Base-by-base conservation (phyloP, 768 basidiomycete genomes). In the Trametes coccinea region DNA sequence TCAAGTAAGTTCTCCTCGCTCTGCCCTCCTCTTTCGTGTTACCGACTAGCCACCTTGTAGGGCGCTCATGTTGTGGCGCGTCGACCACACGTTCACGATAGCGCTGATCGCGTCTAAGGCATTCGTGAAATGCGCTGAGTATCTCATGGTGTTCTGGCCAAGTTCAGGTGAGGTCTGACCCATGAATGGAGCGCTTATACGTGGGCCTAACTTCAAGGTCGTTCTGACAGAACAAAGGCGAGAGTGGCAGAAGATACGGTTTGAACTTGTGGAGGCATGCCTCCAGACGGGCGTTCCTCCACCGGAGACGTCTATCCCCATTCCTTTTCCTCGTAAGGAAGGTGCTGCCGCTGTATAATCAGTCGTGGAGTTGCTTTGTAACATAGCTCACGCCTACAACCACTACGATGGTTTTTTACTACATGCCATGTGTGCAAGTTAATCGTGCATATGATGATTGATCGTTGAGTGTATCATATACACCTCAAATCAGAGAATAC, bases 81-180 rank as follows among this genome's bases (percentile, higher is more conserved):
- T 76, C 58, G 87, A 90, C 67, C 76, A 80, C 47, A 78, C 81
- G 0, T 69, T 89, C 61, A 79, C 73, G 5, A 73, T 87, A 41
- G 87, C 87, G 0, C 75, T 90, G 59, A 83, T 86, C 30, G 82
- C 86, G 44, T 81, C 84, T 60, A 82, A 82, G 65, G 78, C 82
- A 5, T 74, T 89, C 10, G 69, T 88, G 39, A 77, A 80, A 30
- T 82, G 83, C 4, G 76, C 85, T 41, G 84, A 89, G 66, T 86
- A 84, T 69, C 70, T 88, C 59, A 80, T 81, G 46, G 75, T 78
- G 4, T 67, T 88, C 49, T 88, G 87, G 86, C 88, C 88, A 0
- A 88, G 85, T 68, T 66, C 74, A 54, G 81, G 87, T 87, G 67
- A 67, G 76, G 31, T 14, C 27, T 39, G 7, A 6, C 39, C 29